These are phyloP conservation scores for Lavandula angustifolia DNA, from an alignment of 257 asterid species.

Conservation along the genomic window DNA sequence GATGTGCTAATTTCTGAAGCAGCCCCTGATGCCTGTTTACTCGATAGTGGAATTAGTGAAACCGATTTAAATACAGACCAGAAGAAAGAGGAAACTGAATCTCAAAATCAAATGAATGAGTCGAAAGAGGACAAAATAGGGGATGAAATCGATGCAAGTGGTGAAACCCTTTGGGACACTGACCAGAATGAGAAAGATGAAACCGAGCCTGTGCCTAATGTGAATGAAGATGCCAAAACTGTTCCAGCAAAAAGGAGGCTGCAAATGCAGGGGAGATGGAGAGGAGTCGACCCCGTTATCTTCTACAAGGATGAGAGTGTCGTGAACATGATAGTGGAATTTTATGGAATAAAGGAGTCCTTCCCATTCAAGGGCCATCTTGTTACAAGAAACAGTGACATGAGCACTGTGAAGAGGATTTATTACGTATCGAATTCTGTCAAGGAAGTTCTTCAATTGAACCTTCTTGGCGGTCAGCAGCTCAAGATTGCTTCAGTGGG, in stretches of 20 bases:
- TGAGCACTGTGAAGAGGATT: constrained; percentile 77
- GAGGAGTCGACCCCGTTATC: constrained; percentile 91
- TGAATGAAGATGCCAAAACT: constrained; percentile 38
- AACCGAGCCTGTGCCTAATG: constrained; percentile 41
- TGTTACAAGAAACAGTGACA: constrained; percentile 73
- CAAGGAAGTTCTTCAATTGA: constrained; percentile 79
- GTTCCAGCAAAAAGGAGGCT: constrained; percentile 70
- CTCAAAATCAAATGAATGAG: constrained; percentile 10
- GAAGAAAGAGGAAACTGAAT: constrained; percentile 42
- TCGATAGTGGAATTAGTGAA: constrained; percentile 42
- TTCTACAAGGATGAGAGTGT: constrained; percentile 69
- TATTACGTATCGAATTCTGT: constrained; percentile 80
- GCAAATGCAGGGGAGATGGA: constrained; percentile 88
- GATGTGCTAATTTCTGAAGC: constrained; percentile 46
- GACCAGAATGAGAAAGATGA: constrained; percentile 44
- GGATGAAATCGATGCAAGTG: constrained; percentile 23
- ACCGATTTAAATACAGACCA: constrained; percentile 23
- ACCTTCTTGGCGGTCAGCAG: constrained; percentile 75
- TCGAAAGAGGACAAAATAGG: no score
- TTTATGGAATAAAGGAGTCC: constrained; percentile 83
- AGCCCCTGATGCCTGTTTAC: constrained; percentile 39
- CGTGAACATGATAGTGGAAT: constrained; percentile 63
- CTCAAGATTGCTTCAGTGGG: constrained; percentile 98
- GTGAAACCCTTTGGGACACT: constrained; percentile 43
- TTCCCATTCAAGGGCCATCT: constrained; percentile 87